Percentiles rank a stretch among this genome's conserved stretches.
Conservation (phyloP, 345 rosid genomes). For the Turnera subulata region DNA sequence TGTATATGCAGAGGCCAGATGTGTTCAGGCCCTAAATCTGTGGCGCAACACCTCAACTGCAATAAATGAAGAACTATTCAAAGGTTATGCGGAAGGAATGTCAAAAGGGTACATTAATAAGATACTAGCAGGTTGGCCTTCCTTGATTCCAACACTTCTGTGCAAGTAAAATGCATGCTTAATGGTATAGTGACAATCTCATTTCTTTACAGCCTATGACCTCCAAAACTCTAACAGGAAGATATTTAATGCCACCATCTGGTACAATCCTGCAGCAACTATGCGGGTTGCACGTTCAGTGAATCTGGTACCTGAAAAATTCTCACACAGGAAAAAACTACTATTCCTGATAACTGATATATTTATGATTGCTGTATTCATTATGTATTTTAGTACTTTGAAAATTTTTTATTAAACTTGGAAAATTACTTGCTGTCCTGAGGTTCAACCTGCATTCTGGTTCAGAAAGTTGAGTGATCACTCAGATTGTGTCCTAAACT, state of each 20-base stretch:
- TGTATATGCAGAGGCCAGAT: constrained; percentile 41
- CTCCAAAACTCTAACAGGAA: constrained; percentile 54
- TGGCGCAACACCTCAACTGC: constrained; percentile 67
- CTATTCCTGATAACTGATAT: too few relatives aligned
- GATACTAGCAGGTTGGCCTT: constrained; percentile 63
- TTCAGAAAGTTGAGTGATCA: too few relatives aligned
- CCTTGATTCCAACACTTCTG: not conserved
- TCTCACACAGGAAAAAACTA: not conserved
- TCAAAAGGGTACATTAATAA: constrained; percentile 53
- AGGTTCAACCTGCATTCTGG: too few relatives aligned
- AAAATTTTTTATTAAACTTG: too few relatives aligned
- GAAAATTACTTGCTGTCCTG: too few relatives aligned
- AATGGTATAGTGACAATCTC: too few relatives aligned
- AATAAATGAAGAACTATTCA: constrained; percentile 68
- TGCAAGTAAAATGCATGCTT: too few relatives aligned
- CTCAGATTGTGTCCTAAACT: too few relatives aligned
- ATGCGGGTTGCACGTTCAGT: constrained; percentile 68
- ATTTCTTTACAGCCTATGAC: constrained; percentile 58
- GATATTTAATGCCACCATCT: constrained; percentile 57
- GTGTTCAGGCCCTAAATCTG: constrained; percentile 52
- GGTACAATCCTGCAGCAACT: constrained; percentile 98
- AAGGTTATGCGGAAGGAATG: constrained; percentile 67
- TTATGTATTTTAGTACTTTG: too few relatives aligned
- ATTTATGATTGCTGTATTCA: too few relatives aligned
- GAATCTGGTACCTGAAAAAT: constrained; percentile 60